These are phyloP conservation scores for Crithidia fasciculata DNA, from an alignment of 208 protist genomes.

Conservation along the genomic window DNA sequence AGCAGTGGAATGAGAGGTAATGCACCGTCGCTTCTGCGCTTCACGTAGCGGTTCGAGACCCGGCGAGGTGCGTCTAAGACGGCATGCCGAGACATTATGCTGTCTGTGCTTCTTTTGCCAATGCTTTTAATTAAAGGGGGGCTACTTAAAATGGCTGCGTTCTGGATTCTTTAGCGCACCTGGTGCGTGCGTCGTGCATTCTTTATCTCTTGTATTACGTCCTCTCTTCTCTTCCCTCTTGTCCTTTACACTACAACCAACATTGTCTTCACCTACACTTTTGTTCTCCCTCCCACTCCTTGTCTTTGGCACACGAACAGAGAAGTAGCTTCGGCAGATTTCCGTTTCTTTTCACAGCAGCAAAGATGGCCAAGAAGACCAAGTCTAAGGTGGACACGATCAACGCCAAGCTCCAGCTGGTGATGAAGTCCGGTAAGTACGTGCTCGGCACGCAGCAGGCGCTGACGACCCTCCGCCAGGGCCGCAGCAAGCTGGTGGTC, in stretches of 20 bases:
- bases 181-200: too few relatives aligned
- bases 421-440: constrained; percentile 99
- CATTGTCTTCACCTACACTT: too few relatives aligned
- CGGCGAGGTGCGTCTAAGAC: too few relatives aligned
- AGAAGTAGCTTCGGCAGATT: constrained; percentile 26
- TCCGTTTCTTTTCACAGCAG: constrained; percentile 8
- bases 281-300: background rate
- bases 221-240: constrained; percentile 11
- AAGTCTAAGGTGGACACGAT: constrained; percentile 98
- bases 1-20: too few relatives aligned
- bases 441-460: constrained; percentile 97
- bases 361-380: constrained; percentile 92
- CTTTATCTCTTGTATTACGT: constrained; percentile 5
- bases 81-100: too few relatives aligned
- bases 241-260: background rate
- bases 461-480: constrained; percentile 97
- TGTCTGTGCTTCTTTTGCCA: too few relatives aligned
- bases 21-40: too few relatives aligned
- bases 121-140: too few relatives aligned
- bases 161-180: too few relatives aligned
- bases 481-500: constrained; percentile 98
- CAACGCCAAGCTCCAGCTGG: constrained; percentile 98
- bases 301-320: background rate
- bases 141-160: too few relatives aligned
- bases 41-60: too few relatives aligned